A percentile compares a stretch with the other conserved stretches of the same genome.
Conservation (phyloP, 2,329 filamentous ascomycete species). For the Davidsoniella neocaledoniae region DNA sequence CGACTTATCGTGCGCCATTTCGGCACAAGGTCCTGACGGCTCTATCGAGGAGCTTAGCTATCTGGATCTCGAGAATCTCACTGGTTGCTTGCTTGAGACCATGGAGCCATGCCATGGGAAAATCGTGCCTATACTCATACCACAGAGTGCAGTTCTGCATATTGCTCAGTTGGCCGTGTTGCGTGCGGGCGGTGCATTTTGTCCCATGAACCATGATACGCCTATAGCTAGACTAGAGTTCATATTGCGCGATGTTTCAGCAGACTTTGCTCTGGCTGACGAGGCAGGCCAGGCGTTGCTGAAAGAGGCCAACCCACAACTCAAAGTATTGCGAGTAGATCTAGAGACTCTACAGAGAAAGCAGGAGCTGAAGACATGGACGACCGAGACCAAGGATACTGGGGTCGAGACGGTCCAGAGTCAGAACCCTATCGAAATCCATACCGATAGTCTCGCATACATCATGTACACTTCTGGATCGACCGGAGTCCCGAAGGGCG, state of each 20-base stretch:
- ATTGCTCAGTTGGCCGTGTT: constrained; percentile 60
- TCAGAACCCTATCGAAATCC: neutral
- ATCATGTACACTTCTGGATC: constrained; percentile 90
- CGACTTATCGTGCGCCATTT: neutral
- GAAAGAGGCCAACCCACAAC: constrained; percentile 19
- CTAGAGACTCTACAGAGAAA: constrained; percentile 20
- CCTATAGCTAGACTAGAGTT: constrained; percentile 64
- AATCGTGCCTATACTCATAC: constrained; percentile 59
- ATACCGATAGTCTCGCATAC: constrained; percentile 47
- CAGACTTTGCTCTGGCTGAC: constrained; percentile 51
- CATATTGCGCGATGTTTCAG: constrained; percentile 54
- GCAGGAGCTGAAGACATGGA: constrained; percentile 19
- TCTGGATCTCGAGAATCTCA: constrained; percentile 17
- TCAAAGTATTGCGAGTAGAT: neutral
- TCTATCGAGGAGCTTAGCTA: neutral
- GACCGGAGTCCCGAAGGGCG: constrained; percentile 77
- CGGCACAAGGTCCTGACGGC: neutral
- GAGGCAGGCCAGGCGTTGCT: constrained; percentile 23
- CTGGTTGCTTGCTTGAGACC: neutral
- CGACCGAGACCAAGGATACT: neutral
- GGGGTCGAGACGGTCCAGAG: neutral
- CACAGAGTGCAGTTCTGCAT: constrained; percentile 64
- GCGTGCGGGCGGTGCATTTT: constrained; percentile 72
- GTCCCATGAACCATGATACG: constrained; percentile 63
- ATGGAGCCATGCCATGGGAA: neutral